These are phyloP conservation scores for Fusarium nematophilum DNA, from an alignment of 2,329 filamentous ascomycete species.

Conservation along the genomic window DNA sequence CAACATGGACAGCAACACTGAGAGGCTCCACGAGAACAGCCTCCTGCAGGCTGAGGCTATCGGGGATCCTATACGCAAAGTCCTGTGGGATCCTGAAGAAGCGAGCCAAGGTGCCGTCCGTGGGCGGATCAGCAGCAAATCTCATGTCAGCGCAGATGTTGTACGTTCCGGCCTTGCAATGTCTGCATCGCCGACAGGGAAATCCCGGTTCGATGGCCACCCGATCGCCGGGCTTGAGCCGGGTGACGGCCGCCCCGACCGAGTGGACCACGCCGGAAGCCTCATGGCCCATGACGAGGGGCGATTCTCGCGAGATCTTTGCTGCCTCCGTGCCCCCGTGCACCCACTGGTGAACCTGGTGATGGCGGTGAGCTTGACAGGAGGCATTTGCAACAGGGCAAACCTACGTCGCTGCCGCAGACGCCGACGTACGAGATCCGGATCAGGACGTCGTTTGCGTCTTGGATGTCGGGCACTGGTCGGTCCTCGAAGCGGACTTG, in stretches of 20 bases:
- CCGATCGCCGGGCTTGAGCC: slow-evolving; percentile 77
- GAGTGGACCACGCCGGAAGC: slow-evolving; percentile 79
- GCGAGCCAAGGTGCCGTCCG: slow-evolving; percentile 85
- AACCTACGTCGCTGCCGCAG: no score
- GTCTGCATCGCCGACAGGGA: slow-evolving; percentile 80
- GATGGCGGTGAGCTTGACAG: no score
- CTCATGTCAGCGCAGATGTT: slow-evolving; percentile 90
- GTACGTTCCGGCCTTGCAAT: slow-evolving; percentile 84
- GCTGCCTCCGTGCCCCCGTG: no score
- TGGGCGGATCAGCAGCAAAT: slow-evolving; percentile 91
- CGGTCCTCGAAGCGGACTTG: no score
- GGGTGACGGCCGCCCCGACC: slow-evolving; percentile 71
- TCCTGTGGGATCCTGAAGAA: slow-evolving; percentile 89
- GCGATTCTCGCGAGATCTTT: no score
- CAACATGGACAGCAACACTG: slow-evolving; percentile 85
- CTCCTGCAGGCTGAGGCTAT: slow-evolving; percentile 79
- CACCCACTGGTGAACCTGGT: no score
- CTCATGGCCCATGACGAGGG: slow-evolving; percentile 77
- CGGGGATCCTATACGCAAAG: slow-evolving; percentile 91
- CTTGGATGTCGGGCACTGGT: no score
- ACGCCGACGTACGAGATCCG: no score
- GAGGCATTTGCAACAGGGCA: no score
- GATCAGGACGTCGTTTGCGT: no score
- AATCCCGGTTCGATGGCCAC: slow-evolving; percentile 92
- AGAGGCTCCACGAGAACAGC: slow-evolving; percentile 90